A percentile compares a stretch with the other conserved stretches of the same genome.
Evolutionary conservation across 2,329 filamentous ascomycete genomes (phyloP).

Genomic region (Emydomyces testavorans): DNA sequence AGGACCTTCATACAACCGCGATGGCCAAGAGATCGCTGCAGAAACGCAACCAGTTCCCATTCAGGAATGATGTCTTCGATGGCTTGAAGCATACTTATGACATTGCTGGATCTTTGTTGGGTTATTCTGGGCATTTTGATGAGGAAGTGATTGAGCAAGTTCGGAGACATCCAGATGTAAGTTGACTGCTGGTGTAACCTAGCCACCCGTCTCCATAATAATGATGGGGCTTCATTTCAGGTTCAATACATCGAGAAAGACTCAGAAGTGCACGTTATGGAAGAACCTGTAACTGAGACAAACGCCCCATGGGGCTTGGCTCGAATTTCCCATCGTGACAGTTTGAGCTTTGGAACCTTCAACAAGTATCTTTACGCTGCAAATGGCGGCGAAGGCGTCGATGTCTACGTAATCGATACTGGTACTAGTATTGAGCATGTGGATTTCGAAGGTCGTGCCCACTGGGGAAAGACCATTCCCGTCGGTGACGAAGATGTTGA

Average conservation of each 20-base stretch:
- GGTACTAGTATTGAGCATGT: slow-evolving; percentile 89
- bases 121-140: slow-evolving; percentile 94
- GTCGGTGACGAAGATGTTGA: slow-evolving; percentile 71
- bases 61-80: slow-evolving; percentile 57
- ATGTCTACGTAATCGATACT: slow-evolving; percentile 97
- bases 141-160: slow-evolving; percentile 87
- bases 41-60: slow-evolving; percentile 68
- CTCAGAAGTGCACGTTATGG: slow-evolving; percentile 76
- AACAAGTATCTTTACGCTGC: slow-evolving; percentile 95
- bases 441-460: slow-evolving; percentile 90
- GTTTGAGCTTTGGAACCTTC: slow-evolving; percentile 78
- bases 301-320: slow-evolving; percentile 97
- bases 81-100: slow-evolving; percentile 96
- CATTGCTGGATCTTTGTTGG: slow-evolving; percentile 70
- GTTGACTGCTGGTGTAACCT: slow-evolving; percentile 33
- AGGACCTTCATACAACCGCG: slow-evolving; percentile 63
- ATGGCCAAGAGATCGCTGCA: slow-evolving; percentile 69
- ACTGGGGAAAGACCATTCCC: slow-evolving; percentile 96
- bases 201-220: not conserved
- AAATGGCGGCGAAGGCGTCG: slow-evolving; percentile 90
- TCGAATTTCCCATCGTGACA: slow-evolving; percentile 88
- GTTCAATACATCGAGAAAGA: slow-evolving; percentile 95
- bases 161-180: slow-evolving; percentile 91
- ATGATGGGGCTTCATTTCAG: slow-evolving; percentile 38
- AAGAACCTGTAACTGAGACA: slow-evolving; percentile 58